These are phyloP conservation scores for Fraxinus angustifolia DNA, from an alignment of 305 asterid genomes.

Conservation along the genomic window DNA sequence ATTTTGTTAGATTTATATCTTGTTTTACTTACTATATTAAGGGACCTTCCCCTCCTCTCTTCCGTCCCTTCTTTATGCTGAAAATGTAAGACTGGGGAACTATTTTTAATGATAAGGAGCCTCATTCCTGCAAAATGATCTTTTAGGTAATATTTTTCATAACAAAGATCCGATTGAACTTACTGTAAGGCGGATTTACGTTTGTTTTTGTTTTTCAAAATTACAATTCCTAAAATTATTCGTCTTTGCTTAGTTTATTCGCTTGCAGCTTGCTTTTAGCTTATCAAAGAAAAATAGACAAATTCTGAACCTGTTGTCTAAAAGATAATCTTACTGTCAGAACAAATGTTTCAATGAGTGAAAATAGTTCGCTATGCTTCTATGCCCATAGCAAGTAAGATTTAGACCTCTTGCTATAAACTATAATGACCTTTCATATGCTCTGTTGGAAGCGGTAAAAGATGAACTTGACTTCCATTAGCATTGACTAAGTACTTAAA, in stretches of 20 bases:
- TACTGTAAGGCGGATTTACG: not conserved
- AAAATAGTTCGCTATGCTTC: not conserved
- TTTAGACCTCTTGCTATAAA: not conserved
- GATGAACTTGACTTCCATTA: not conserved
- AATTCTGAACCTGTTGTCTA: not conserved
- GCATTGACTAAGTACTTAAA: not conserved
- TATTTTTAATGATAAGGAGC: not conserved
- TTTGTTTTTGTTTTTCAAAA: not conserved
- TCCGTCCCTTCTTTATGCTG: not conserved
- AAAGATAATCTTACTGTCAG: not conserved
- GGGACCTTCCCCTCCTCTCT: not conserved
- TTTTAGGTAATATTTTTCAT: not conserved
- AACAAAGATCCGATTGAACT: not conserved
- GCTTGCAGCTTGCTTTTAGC: not conserved
- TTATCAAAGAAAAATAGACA: not conserved
- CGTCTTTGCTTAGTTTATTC: not conserved
- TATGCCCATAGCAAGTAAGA: not conserved
- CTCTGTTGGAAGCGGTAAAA: not conserved
- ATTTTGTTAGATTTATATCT: not conserved
- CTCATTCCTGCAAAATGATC: not conserved
- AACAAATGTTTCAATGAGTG: not conserved
- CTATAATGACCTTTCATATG: not conserved
- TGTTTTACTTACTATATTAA: not conserved
- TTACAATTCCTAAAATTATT: not conserved
- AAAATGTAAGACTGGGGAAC: not conserved